These are phyloP conservation scores for Sporothrix protearum DNA, from an alignment of 2,329 filamentous ascomycete genomes.

Conservation along the genomic window DNA sequence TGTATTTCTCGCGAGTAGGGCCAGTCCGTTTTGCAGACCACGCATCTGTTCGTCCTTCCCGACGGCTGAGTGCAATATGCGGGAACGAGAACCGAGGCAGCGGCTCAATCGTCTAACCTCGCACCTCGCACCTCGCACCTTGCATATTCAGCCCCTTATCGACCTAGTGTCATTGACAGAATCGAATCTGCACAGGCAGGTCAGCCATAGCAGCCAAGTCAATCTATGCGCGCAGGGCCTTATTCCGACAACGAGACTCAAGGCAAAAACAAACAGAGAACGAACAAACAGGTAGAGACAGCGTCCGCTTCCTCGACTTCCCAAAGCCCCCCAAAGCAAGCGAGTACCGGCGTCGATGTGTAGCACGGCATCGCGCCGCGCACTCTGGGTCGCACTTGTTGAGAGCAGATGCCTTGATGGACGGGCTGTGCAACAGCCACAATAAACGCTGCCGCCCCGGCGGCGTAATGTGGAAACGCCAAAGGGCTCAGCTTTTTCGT, in stretches of 20 bases:
- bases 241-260: neutral
- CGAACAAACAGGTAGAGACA: neutral
- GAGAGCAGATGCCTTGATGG: neutral
- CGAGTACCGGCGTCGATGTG: slow-evolving; percentile 12
- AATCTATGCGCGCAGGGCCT: neutral
- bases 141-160: neutral
- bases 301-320: neutral
- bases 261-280: neutral
- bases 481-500: neutral
- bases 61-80: neutral
- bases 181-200: neutral
- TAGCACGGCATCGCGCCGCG: neutral
- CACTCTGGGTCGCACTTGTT: neutral
- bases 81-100: neutral
- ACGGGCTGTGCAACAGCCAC: neutral
- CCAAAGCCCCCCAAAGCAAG: neutral
- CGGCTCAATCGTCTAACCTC: neutral
- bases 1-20: neutral
- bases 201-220: neutral
- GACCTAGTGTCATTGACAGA: neutral
- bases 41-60: neutral
- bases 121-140: neutral
- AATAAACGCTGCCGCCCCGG: slow-evolving; percentile 1
- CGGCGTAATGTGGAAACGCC: neutral
- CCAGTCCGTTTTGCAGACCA: neutral